Evolutionary conservation across 2,329 filamentous ascomycete species (phyloP), one percentile per base, ranked within the genome.

Genomic region (Chaetomium sp.): DNA sequence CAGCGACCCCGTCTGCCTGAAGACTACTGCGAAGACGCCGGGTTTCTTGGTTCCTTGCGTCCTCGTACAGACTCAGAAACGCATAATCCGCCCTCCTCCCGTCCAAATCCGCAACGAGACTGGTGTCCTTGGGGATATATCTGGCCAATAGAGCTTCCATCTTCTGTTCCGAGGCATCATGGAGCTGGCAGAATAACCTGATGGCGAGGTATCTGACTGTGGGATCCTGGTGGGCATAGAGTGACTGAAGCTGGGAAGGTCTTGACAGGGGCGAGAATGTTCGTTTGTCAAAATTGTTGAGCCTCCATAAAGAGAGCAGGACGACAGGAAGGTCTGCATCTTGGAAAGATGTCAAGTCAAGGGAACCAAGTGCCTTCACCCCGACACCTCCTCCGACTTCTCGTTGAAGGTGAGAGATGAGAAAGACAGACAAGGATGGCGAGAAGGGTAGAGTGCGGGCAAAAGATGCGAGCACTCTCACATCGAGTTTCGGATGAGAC

Each of bases 391-490:
- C 57, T 54, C 38, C 42, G 21, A 33, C 42, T 55, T 29, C 33
- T 29, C 62, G 66, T 38, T 69, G 65, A 13, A 72, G 67, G 62
- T 72, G 68, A n/a, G 65, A 68, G 27, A 65, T 69, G 66, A 92
- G 84, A 75, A 93, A 91, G 65, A 87, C 85, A 60, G 89, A 87
- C 51, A 98, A 82, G 74, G 94, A 87, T 58, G 92, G 90, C 69
- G 91, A 90, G 80, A 95, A 89, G 21, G 92, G 91, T 71, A 97
- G 76, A 68, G 97, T 83, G 72, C 90, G 85, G 66, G 91, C 90
- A 78, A 97, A 90, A 35, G 91, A 89, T 63, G 88, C 84, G 68
- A 94, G 83, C 60, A 89, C 77, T 62, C 72, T 76, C 71, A 75
- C 77, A 70, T 77, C 70, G 68, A 76, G 73, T 50, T 74, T 76